phyloP scores from a whole-genome alignment of 2,329 filamentous ascomycete species.

The Claviceps digitariae region DNA sequence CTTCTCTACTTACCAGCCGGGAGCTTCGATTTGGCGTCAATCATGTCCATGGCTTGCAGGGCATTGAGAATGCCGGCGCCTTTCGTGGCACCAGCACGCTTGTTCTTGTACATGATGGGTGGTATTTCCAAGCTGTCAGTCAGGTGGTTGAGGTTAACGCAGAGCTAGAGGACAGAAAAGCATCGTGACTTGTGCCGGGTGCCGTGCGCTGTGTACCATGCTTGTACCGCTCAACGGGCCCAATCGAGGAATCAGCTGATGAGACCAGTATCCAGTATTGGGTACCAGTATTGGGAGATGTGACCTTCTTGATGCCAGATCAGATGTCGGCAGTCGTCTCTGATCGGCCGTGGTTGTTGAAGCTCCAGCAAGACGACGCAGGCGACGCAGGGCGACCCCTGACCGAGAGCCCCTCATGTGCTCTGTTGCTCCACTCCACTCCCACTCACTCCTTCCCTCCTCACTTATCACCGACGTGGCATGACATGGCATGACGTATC shows the following conservation, averaged over 20 bases:
- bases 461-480: too few relatives aligned
- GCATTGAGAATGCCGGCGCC: constrained; percentile 55
- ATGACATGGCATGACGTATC: not conserved
- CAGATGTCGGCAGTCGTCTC: too few relatives aligned
- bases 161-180: not conserved
- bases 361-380: too few relatives aligned
- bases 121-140: not conserved
- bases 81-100: constrained; percentile 24
- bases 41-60: constrained; percentile 67
- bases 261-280: too few relatives aligned
- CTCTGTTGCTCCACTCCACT: too few relatives aligned
- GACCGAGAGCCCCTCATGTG: too few relatives aligned
- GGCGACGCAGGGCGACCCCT: not conserved
- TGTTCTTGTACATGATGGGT: constrained; percentile 28
- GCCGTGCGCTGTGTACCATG: not conserved
- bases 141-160: too few relatives aligned
- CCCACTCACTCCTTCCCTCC: too few relatives aligned
- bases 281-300: too few relatives aligned
- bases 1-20: constrained; percentile 55
- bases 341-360: not conserved
- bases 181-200: not conserved
- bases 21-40: constrained; percentile 62
- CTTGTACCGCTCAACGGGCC: not conserved
- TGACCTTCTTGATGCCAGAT: not conserved
- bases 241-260: not conserved